Percentiles rank a stretch among this genome's conserved stretches.
phyloP scores from a whole-genome alignment of 1,284 basidiomycete species.

The Apiotrichum laibachii region DNA sequence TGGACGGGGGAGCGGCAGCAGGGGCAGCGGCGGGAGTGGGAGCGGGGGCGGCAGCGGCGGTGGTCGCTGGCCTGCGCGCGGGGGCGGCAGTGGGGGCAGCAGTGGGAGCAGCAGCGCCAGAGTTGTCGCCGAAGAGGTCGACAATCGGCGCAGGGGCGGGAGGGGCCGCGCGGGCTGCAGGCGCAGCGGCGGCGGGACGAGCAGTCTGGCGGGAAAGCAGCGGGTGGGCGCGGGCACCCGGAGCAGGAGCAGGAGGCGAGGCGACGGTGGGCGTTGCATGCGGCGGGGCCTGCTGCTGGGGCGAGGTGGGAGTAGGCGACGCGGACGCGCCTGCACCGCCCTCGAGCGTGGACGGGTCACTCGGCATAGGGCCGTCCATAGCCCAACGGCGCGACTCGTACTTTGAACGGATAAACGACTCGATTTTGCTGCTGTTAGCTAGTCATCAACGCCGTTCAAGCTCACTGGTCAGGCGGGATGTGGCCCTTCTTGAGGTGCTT shows the following conservation, averaged over 20 bases:
- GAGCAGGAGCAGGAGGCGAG: conserved; percentile 24
- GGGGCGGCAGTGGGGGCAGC: conserved; percentile 15
- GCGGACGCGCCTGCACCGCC: conserved; percentile 39
- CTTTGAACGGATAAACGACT: conserved; percentile 95
- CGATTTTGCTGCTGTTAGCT: conserved; percentile 73
- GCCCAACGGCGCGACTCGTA: conserved; percentile 94
- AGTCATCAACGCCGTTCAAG: conserved; percentile 20
- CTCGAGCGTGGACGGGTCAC: conserved; percentile 78
- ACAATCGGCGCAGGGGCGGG: conserved; percentile 31
- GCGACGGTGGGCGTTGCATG: conserved; percentile 30
- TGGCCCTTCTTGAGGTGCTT: conserved; percentile 91
- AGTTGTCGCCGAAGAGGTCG: conserved; percentile 40
- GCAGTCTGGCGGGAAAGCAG: conserved; percentile 36
- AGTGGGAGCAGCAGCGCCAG: conserved; percentile 18
- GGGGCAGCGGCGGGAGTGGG: conserved; percentile 24
- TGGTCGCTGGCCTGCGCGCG: conserved; percentile 8
- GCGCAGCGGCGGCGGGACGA: conserved; percentile 16
- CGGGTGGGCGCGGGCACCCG: conserved; percentile 34
- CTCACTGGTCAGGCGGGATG: conserved; percentile 89
- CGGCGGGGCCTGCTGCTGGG: conserved; percentile 10
- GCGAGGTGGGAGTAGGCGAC: neutral
- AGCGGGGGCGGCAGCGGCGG: conserved; percentile 22
- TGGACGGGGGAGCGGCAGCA: conserved; percentile 26
- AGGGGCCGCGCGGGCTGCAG: conserved; percentile 6
- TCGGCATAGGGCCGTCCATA: conserved; percentile 76